Evolutionary conservation across 441 rosid species (phyloP).

Genomic region (Hura crepitans): DNA sequence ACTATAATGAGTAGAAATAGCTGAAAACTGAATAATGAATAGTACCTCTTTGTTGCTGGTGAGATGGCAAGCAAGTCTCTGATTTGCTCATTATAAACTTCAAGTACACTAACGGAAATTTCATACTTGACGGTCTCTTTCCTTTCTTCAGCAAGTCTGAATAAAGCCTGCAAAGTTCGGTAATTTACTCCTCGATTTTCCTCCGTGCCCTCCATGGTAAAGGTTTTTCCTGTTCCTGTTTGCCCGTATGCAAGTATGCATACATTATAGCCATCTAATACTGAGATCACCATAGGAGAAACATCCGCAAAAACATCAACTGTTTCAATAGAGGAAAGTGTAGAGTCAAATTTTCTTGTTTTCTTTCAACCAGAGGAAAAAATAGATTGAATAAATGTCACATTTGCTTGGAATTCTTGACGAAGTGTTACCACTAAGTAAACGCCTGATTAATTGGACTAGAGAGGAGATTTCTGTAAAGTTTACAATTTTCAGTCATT

Average conservation of each 20-base stretch:
- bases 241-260: constrained; percentile 94
- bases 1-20: too few species aligned
- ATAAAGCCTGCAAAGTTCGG: constrained; percentile 68
- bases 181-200: constrained; percentile 83
- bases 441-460: neutral
- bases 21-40: too few species aligned
- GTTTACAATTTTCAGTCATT: neutral
- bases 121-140: constrained; percentile 50
- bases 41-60: constrained; percentile 46
- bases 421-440: neutral
- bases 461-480: neutral
- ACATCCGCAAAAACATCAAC: constrained; percentile 72
- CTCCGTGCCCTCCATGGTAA: constrained; percentile 88
- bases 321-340: constrained; percentile 27
- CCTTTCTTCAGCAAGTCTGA: constrained; percentile 62
- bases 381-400: neutral
- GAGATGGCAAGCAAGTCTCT: constrained; percentile 73
- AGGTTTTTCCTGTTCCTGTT: constrained; percentile 95
- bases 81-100: constrained; percentile 92
- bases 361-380: neutral
- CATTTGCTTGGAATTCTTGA: neutral
- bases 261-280: constrained; percentile 90
- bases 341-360: neutral
- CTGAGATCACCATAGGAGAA: constrained; percentile 69
- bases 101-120: constrained; percentile 82